Percentiles rank a stretch among this genome's conserved stretches.
These are phyloP conservation scores for Mycena belliarum DNA, from an alignment of 768 basidiomycete species.

Conservation along the genomic window DNA sequence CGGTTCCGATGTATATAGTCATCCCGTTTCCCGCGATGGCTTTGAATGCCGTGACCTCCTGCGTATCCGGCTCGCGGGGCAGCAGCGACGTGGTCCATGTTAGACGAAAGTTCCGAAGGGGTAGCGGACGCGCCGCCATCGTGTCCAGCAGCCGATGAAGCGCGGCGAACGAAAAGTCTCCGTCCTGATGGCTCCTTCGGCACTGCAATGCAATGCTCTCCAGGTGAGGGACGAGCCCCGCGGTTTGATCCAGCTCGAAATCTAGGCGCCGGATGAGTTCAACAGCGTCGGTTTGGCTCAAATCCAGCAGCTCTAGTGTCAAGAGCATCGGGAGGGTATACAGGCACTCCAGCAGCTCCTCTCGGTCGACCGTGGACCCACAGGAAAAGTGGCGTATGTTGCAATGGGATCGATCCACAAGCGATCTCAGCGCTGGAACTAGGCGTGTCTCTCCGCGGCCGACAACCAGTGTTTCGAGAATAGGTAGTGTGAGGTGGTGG, in stretches of 20 bases:
- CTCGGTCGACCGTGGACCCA: not conserved
- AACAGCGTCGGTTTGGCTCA: not conserved
- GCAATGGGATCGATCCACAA: not conserved
- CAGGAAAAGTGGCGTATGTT: not conserved
- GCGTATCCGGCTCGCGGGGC: not conserved
- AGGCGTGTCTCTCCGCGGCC: not conserved
- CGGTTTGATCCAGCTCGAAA: not conserved
- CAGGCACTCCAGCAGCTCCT: not conserved
- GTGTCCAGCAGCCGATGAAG: not conserved
- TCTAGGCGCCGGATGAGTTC: conserved; percentile 1
- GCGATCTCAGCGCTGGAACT: not conserved
- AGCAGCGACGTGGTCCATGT: conserved; percentile 1
- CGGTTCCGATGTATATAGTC: not conserved
- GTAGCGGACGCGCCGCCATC: not conserved
- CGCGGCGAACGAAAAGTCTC: conserved; percentile 3
- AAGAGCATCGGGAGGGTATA: not conserved
- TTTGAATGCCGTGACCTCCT: not conserved
- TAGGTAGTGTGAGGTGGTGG: not conserved
- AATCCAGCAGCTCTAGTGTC: conserved; percentile 4
- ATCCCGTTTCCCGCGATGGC: not conserved
- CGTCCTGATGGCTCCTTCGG: not conserved
- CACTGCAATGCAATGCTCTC: not conserved
- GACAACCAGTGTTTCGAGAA: not conserved
- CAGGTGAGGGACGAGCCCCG: not conserved
- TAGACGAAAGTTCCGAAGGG: not conserved